Conservation (phyloP, 2,329 filamentous ascomycete species). For the Hypoxylon sp. region DNA sequence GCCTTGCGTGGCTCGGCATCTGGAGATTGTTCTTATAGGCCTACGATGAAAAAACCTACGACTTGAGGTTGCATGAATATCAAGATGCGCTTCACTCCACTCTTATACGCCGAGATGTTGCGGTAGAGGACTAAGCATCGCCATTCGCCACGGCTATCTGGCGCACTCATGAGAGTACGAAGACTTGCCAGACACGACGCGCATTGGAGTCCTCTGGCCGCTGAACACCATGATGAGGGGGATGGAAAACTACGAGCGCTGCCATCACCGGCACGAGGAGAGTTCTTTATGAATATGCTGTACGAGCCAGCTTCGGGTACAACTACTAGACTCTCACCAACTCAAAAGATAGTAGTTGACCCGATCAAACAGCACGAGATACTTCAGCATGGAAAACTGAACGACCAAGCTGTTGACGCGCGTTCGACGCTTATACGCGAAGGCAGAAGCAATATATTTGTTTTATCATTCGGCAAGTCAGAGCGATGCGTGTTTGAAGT, state of each 20-base stretch:
- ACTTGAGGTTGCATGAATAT: background rate
- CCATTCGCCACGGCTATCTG: background rate
- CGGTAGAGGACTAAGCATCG: background rate
- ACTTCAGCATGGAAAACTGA: background rate
- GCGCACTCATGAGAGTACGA: background rate
- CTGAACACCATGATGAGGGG: background rate
- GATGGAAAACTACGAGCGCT: background rate
- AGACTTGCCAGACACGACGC: background rate
- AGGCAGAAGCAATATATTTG: background rate
- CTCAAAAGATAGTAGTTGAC: background rate
- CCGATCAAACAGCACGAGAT: background rate
- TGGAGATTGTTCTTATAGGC: conserved; percentile 69
- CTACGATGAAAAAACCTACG: background rate
- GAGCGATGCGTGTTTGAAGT: background rate
- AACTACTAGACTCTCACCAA: background rate
- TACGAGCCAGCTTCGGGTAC: background rate
- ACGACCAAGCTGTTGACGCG: background rate
- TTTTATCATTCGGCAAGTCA: background rate
- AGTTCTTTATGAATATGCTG: background rate
- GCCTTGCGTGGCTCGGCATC: conserved; percentile 73
- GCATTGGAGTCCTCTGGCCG: background rate
- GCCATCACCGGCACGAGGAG: background rate
- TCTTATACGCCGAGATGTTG: conserved; percentile 7
- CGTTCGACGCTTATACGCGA: background rate
- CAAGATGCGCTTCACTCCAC: conserved; percentile 17